These are phyloP conservation scores for Vanderwaltozyma tropicalis DNA, from an alignment of 805 yeast species.

Conservation along the genomic window DNA sequence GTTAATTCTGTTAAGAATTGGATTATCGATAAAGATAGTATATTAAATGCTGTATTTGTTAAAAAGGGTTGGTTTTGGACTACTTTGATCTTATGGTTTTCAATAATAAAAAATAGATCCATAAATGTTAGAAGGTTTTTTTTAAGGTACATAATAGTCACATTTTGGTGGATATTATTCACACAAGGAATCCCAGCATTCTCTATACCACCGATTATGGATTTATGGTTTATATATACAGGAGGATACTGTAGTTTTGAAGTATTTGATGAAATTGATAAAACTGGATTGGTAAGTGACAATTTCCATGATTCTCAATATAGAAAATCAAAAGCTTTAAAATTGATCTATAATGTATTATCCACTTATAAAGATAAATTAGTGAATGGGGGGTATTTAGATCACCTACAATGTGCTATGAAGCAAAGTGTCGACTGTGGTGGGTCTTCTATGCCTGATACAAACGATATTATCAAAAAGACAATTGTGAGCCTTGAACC, in stretches of 20 bases:
- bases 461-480: not conserved
- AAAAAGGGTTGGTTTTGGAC: conserved; percentile 96
- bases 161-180: conserved; percentile 75
- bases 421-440: not conserved
- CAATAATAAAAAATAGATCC: conserved; percentile 1
- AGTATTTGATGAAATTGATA: conserved; percentile 13
- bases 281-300: conserved; percentile 1
- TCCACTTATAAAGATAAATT: not conserved
- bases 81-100: conserved; percentile 30
- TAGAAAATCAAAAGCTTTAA: conserved; percentile 11
- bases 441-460: not conserved
- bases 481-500: conserved; percentile 4
- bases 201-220: conserved; percentile 81
- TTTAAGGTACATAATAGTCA: conserved; percentile 41
- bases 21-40: conserved; percentile 44
- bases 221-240: conserved; percentile 60
- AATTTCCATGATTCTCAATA: conserved; percentile 8
- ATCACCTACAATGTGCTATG: not conserved
- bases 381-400: not conserved
- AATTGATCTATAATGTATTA: conserved; percentile 7
- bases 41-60: conserved; percentile 66
- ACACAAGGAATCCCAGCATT: conserved; percentile 63
- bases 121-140: conserved; percentile 1
- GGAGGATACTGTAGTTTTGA: conserved; percentile 63
- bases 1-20: not conserved